Percentiles rank a stretch among this genome's conserved stretches.
Evolutionary conservation across 192 early-diverging fungal genomes (phyloP).

Genomic region (Linderina pennispora): DNA sequence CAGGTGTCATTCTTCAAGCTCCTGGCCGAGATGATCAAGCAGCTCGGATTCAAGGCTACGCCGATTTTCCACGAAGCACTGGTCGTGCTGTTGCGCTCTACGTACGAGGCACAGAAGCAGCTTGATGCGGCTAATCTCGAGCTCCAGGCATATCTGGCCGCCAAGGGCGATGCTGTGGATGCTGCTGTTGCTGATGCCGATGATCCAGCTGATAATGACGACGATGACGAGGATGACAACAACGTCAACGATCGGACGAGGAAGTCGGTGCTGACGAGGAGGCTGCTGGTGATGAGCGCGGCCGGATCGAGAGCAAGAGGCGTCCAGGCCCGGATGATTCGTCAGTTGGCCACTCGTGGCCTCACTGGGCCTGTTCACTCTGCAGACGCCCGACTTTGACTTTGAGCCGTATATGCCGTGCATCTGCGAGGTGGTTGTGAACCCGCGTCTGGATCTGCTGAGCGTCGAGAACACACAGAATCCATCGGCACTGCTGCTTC

Average conservation of each 20-base stretch:
- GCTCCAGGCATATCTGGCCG: constrained; percentile 11
- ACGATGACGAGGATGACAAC: constrained; percentile 8
- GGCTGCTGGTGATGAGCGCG: constrained; percentile 9
- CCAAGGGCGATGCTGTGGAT: constrained; percentile 14
- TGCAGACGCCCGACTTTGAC: constrained; percentile 57
- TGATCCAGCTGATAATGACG: constrained; percentile 1
- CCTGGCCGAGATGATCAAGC: constrained; percentile 75
- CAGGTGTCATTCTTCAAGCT: constrained; percentile 78
- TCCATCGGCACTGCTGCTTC: constrained; percentile 68
- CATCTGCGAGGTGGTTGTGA: constrained; percentile 68
- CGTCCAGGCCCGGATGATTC: constrained; percentile 37
- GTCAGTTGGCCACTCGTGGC: constrained; percentile 67
- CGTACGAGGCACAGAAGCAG: constrained; percentile 55
- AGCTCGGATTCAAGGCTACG: constrained; percentile 65
- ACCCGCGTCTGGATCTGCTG: constrained; percentile 63
- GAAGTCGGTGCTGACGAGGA: constrained; percentile 2
- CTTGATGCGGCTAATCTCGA: constrained; percentile 43
- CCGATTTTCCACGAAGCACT: constrained; percentile 71
- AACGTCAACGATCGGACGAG: background rate
- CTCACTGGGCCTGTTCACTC: constrained; percentile 67
- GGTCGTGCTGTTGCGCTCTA: constrained; percentile 68
- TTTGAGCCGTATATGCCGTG: constrained; percentile 69
- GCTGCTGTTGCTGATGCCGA: constrained; percentile 1
- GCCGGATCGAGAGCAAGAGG: constrained; percentile 15
- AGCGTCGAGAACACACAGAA: constrained; percentile 83